phyloP scores from a whole-genome alignment of 106 monocot species.

The Triglochin maritima region DNA sequence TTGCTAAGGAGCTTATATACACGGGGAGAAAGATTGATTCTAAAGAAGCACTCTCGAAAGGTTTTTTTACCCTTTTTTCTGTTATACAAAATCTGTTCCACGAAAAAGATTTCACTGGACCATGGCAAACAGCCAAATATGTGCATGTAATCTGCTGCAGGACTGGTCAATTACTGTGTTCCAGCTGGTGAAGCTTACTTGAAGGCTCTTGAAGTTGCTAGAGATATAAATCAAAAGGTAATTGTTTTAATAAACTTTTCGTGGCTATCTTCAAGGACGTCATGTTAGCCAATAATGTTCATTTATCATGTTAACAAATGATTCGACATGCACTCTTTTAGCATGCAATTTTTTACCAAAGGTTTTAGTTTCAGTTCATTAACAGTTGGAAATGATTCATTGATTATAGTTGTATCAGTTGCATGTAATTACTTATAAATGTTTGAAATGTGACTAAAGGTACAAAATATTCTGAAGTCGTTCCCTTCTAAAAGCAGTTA shows the following conservation, averaged over 20 bases:
- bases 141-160: constrained; percentile 18
- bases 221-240: constrained; percentile 80
- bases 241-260: background rate
- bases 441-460: too few relatives aligned
- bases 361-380: too few relatives aligned
- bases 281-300: background rate
- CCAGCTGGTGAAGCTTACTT: constrained; percentile 74
- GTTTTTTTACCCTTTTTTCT: constrained; percentile 17
- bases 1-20: constrained; percentile 87
- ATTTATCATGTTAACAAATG: too few relatives aligned
- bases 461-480: too few relatives aligned
- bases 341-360: background rate
- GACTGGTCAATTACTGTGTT: constrained; percentile 87
- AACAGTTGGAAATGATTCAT: background rate
- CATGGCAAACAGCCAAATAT: background rate
- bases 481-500: too few relatives aligned
- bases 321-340: background rate
- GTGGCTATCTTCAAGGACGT: background rate
- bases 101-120: background rate
- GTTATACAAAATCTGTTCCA: background rate
- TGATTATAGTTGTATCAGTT: background rate
- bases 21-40: constrained; percentile 62
- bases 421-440: background rate
- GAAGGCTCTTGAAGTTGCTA: constrained; percentile 83
- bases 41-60: constrained; percentile 58